phyloP scores from a whole-genome alignment of 495 filamentous ascomycete genomes.

The Aspergillus hancockii region DNA sequence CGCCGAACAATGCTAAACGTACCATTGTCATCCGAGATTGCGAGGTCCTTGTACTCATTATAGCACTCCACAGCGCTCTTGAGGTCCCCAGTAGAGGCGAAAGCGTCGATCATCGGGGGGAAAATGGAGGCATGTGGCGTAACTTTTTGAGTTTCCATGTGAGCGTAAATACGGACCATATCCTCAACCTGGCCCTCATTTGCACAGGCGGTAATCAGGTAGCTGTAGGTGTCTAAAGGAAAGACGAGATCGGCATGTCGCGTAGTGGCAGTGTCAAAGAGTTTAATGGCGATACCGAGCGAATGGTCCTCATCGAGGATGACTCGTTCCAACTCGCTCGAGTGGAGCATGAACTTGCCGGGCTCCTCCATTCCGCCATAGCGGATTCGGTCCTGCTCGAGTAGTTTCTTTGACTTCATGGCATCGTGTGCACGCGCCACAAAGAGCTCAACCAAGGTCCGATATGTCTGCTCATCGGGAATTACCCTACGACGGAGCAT shows the following conservation, averaged over 20 bases:
- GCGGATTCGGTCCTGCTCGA: slow-evolving; percentile 75
- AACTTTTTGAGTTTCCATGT: slow-evolving; percentile 79
- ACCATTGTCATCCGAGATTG: slow-evolving; percentile 76
- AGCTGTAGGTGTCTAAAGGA: slow-evolving; percentile 73
- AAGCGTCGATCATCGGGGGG: slow-evolving; percentile 88
- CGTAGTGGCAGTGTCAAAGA: slow-evolving; percentile 74
- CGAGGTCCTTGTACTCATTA: slow-evolving; percentile 85
- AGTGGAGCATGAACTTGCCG: slow-evolving; percentile 86
- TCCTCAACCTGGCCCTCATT: slow-evolving; percentile 73
- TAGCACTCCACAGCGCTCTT: slow-evolving; percentile 91
- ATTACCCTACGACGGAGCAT: slow-evolving; percentile 85
- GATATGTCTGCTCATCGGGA: slow-evolving; percentile 83
- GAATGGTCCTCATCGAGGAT: slow-evolving; percentile 86
- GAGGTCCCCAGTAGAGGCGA: slow-evolving; percentile 77
- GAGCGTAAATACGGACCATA: slow-evolving; percentile 84
- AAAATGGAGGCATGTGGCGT: slow-evolving; percentile 78
- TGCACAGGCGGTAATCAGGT: slow-evolving; percentile 83
- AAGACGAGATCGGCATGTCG: slow-evolving; percentile 54
- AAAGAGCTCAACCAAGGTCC: slow-evolving; percentile 78
- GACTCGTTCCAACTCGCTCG: slow-evolving; percentile 77
- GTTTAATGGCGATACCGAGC: slow-evolving; percentile 74
- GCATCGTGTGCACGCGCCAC: slow-evolving; percentile 76
- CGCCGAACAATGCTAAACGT: slow-evolving; percentile 69
- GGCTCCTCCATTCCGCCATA: slow-evolving; percentile 85
- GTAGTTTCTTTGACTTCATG: slow-evolving; percentile 60